Percentiles rank a stretch among this genome's conserved stretches.
Conservation (phyloP, 1,284 basidiomycete genomes). For the Taiwanofungus camphoratus region DNA sequence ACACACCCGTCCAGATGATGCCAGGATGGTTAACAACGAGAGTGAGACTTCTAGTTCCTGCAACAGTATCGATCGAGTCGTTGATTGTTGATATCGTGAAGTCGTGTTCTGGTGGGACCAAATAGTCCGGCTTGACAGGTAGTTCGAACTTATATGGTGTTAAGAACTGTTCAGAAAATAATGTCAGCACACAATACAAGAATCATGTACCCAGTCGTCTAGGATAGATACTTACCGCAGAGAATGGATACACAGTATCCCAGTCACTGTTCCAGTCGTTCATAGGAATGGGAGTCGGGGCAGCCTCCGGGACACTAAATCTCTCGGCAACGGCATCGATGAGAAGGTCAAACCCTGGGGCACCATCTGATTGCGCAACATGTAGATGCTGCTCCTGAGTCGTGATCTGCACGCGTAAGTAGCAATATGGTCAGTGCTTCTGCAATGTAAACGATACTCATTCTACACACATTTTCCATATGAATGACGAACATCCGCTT, state of each 20-base stretch:
- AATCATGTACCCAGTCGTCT: neutral
- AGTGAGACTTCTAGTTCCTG: conserved; percentile 68
- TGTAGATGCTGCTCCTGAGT: conserved; percentile 74
- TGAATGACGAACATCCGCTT: conserved; percentile 85
- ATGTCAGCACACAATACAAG: neutral
- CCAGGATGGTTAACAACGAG: conserved; percentile 78
- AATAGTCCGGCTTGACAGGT: conserved; percentile 42
- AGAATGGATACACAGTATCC: conserved; percentile 87
- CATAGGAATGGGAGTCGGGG: conserved; percentile 49
- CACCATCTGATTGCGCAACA: conserved; percentile 80
- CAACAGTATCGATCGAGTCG: conserved; percentile 48
- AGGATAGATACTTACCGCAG: conserved; percentile 42
- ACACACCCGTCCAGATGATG: conserved; percentile 80
- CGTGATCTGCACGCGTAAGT: conserved; percentile 50
- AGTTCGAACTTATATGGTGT: conserved; percentile 73
- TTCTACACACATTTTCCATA: conserved; percentile 73
- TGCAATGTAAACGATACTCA: neutral
- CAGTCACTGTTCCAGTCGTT: conserved; percentile 73
- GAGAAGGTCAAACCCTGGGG: conserved; percentile 66
- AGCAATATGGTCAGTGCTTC: neutral
- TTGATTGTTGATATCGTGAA: conserved; percentile 63
- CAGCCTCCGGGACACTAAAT: conserved; percentile 45
- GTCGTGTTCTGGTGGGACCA: conserved; percentile 43
- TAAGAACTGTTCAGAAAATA: conserved; percentile 52
- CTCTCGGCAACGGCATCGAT: conserved; percentile 55